A percentile compares a stretch with the other conserved stretches of the same genome.
Conservation (phyloP, 2,329 filamentous ascomycete species). For the Salinomyces thailandicus region DNA sequence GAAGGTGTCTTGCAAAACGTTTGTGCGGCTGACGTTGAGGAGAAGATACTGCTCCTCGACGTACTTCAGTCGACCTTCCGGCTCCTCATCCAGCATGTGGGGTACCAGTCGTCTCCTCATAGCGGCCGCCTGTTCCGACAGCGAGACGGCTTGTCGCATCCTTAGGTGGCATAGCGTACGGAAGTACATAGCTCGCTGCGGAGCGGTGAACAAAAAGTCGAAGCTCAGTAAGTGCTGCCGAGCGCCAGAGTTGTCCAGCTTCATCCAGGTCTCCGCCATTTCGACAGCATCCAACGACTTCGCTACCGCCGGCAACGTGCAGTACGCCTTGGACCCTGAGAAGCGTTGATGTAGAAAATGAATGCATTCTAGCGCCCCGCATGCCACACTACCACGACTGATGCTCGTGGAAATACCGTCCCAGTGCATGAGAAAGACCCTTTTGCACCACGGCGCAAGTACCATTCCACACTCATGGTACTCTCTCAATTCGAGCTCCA, state of each 20-base stretch:
- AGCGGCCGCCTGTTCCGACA: slow-evolving; percentile 3
- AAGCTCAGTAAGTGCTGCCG: slow-evolving; percentile 67
- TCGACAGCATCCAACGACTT: slow-evolving; percentile 65
- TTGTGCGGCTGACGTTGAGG: slow-evolving; percentile 33
- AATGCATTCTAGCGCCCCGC: background rate
- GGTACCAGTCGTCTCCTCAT: slow-evolving; percentile 3
- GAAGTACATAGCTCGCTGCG: slow-evolving; percentile 70
- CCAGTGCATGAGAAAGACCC: slow-evolving; percentile 4
- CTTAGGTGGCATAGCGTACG: slow-evolving; percentile 75
- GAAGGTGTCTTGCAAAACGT: slow-evolving; percentile 42
- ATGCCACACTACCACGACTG: background rate
- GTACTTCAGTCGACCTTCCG: slow-evolving; percentile 25
- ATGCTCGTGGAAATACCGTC: background rate
- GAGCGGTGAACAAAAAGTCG: slow-evolving; percentile 65
- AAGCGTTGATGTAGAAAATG: background rate
- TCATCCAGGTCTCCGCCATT: slow-evolving; percentile 62
- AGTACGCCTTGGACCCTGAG: background rate
- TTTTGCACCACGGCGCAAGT: background rate
- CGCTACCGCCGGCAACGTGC: slow-evolving; percentile 52
- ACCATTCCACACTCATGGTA: background rate
- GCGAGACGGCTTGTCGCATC: slow-evolving; percentile 38
- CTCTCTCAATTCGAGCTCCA: too few relatives aligned
- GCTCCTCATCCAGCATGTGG: slow-evolving; percentile 5
- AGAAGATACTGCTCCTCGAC: slow-evolving; percentile 32
- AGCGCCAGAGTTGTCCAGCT: slow-evolving; percentile 49